Conservation (phyloP, 768 basidiomycete genomes). For the Tubosaeta sp. region DNA sequence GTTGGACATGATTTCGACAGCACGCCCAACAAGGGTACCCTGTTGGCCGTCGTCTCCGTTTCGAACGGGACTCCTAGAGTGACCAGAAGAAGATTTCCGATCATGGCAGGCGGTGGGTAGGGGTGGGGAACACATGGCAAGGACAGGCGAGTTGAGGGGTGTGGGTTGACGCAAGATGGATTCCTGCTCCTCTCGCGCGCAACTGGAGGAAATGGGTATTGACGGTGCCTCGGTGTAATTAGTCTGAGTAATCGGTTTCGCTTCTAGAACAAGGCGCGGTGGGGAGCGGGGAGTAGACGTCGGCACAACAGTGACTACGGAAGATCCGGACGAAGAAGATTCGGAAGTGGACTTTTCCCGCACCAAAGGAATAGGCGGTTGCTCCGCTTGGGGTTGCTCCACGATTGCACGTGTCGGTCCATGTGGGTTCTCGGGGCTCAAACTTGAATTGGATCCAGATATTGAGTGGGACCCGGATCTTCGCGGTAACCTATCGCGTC, state of each 20-base stretch:
- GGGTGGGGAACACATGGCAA: conserved; percentile 26
- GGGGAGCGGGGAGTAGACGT: conserved; percentile 15
- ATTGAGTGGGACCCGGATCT: conserved; percentile 21
- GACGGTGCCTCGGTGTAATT: conserved; percentile 20
- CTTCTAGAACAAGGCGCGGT: conserved; percentile 27
- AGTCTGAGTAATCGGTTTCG: conserved; percentile 26
- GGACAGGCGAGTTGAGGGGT: conserved; percentile 59
- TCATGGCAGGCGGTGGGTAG: conserved; percentile 8
- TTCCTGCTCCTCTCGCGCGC: conserved; percentile 33
- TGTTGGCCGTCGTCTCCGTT: conserved; percentile 27
- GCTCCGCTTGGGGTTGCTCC: conserved; percentile 9
- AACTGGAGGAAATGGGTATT: conserved; percentile 23
- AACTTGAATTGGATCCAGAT: conserved; percentile 36
- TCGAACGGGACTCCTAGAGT: conserved; percentile 25
- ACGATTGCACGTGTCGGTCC: background rate
- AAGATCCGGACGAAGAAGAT: conserved; percentile 29
- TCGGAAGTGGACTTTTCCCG: conserved; percentile 13
- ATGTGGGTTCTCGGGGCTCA: conserved; percentile 27
- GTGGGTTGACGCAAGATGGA: conserved; percentile 45
- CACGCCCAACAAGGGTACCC: conserved; percentile 51
- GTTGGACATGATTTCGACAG: conserved; percentile 75
- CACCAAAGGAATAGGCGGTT: conserved; percentile 6
- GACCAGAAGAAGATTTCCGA: conserved; percentile 15
- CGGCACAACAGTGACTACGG: conserved; percentile 11
- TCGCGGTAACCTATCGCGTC: conserved; percentile 27